Evolutionary conservation across 176 grass and related monocot species (phyloP), one percentile per base, ranked within the genome.

Genomic region (Elaeis guineensis): DNA sequence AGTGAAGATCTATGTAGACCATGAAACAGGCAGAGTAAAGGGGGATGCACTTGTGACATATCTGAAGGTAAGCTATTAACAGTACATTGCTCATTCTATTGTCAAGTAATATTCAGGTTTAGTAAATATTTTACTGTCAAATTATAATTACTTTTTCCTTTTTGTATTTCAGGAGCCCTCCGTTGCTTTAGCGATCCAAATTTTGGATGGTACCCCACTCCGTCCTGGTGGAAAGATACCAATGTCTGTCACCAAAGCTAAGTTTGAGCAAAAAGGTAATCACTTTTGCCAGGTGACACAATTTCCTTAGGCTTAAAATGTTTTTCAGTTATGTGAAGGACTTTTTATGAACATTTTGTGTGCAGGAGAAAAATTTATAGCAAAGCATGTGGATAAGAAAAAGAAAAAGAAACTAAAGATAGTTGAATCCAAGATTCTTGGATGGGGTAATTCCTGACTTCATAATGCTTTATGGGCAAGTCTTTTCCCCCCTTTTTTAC

Each of bases 231-330:
- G 75, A 63, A 97, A 80, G 69, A 89, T 58, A 26, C 69, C 75
- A 21, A 89, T 97, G 87, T 80, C 87, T 69, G 93, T 98, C 50
- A 88, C 67, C 59, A 76, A 21, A 48, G 87, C 93, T 62, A 77
- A 74, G 63, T 98, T 98, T 62, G 59, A 92, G 81, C 87, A 98
- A 78, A 98, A 78, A 85, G 93, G 93, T 98, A 78, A 79, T 54
- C 64, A 22, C 55, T 60, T 23, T 54, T 52, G 50, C 35, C 11
- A 44, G 11, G 9, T 44, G 35, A 6, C 35, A 44, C 11, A 44
- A 44, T 44, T 44, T 44, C 9, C 9, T 12, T 14, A 14, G 35
- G 35, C 35, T 44, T 44, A 44, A 44, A 14, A 44, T 44, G 35
- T 44, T 44, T 44, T 44, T 44, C 2, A 44, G 35, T 44, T 12